Percentiles rank a stretch among this genome's conserved stretches.
phyloP scores from a whole-genome alignment of 2,329 filamentous ascomycete genomes.

The Ophiostoma ulmi region DNA sequence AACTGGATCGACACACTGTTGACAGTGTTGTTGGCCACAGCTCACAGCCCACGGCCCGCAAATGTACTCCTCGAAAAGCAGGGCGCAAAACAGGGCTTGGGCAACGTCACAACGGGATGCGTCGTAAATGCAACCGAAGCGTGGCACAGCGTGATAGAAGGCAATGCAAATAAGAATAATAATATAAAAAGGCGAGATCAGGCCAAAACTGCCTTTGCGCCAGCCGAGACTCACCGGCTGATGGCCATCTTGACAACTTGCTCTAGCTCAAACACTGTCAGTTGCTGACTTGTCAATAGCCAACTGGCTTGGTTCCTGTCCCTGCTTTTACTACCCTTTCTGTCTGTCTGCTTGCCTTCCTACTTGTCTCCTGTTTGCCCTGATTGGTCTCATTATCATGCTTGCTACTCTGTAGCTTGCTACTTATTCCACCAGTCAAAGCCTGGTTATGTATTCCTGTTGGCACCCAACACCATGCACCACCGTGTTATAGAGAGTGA shows the following conservation, averaged over 20 bases:
- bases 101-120: neutral
- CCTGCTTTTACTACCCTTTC: neutral
- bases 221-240: neutral
- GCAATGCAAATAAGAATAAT: neutral
- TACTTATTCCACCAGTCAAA: constrained; percentile 10
- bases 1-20: neutral
- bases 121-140: neutral
- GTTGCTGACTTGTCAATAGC: neutral
- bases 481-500: neutral
- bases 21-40: neutral
- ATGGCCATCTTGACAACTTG: constrained; percentile 1
- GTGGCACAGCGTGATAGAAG: neutral
- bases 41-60: neutral
- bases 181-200: neutral
- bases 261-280: neutral
- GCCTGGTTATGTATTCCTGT: neutral
- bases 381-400: neutral
- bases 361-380: neutral
- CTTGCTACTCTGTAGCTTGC: neutral
- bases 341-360: neutral
- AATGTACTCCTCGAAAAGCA: neutral
- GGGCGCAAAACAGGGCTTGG: neutral
- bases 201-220: neutral
- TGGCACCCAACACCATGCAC: neutral
- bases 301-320: neutral